These are phyloP conservation scores for Ceriops decandra DNA, from an alignment of 345 rosid species.

Conservation along the genomic window DNA sequence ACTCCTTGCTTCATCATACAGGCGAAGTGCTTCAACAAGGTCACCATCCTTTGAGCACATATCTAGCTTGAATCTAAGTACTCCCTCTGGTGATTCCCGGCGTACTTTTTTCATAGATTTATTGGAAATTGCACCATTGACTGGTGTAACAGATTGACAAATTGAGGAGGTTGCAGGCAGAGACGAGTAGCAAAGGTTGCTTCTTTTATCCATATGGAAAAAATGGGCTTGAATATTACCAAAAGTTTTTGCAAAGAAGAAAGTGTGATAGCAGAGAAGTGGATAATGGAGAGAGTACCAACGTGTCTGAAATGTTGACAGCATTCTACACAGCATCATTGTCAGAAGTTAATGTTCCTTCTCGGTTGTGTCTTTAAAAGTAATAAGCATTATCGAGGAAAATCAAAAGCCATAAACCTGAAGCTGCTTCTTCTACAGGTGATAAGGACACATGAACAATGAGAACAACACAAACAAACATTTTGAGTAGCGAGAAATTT, in stretches of 20 bases:
- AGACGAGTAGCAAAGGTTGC: constrained; percentile 37
- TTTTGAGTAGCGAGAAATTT: no score
- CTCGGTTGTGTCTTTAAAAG: not conserved
- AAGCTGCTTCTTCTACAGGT: no score
- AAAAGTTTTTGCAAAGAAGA: constrained; percentile 17
- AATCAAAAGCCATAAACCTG: no score
- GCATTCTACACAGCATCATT: constrained; percentile 43
- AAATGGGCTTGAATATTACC: constrained; percentile 15
- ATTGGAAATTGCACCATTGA: constrained; percentile 28
- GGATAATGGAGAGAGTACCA: constrained; percentile 4
- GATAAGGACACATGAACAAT: no score
- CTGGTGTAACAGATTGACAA: constrained; percentile 26
- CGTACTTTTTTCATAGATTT: constrained; percentile 49
- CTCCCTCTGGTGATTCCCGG: constrained; percentile 54
- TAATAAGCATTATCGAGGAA: no score
- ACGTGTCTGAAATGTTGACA: constrained; percentile 14
- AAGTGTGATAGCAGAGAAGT: constrained; percentile 21
- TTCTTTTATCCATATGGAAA: constrained; percentile 24
- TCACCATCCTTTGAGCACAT: constrained; percentile 63
- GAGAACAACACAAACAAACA: no score
- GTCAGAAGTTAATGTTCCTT: not conserved
- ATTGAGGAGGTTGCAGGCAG: constrained; percentile 24
- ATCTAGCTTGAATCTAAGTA: constrained; percentile 53
- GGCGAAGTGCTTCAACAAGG: constrained; percentile 64
- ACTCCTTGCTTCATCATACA: constrained; percentile 71